Evolutionary conservation across 148 eudicot genomes (phyloP).

Genomic region (Dianthus caryophyllus): DNA sequence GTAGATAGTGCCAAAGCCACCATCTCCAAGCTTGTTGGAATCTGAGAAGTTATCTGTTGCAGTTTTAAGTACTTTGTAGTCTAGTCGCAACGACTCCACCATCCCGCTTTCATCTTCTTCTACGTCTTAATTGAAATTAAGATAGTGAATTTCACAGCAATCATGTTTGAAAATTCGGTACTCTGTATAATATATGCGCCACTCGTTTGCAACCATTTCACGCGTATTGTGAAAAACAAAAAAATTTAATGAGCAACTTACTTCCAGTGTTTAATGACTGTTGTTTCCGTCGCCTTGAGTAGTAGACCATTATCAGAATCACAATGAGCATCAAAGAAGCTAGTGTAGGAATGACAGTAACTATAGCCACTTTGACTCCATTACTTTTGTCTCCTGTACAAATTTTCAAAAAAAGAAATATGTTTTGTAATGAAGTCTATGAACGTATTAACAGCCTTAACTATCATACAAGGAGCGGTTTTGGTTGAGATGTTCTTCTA

Average conservation of each 20-base stretch:
- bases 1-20: conserved; percentile 29
- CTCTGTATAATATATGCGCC: too few species aligned
- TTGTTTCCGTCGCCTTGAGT: conserved; percentile 11
- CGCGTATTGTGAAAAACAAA: too few species aligned
- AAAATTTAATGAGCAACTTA: conserved; percentile 8
- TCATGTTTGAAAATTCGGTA: too few species aligned
- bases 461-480: too few species aligned
- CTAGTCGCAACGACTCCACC: conserved; percentile 23
- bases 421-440: too few species aligned
- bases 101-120: conserved; percentile 16
- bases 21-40: conserved; percentile 25
- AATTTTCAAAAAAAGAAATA: too few species aligned
- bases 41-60: conserved; percentile 33
- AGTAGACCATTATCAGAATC: conserved; percentile 8
- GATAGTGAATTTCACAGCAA: too few species aligned
- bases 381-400: conserved; percentile 10
- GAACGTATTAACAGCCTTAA: too few species aligned
- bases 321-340: conserved; percentile 1
- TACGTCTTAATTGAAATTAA: not conserved
- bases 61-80: conserved; percentile 19
- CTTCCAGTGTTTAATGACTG: not conserved
- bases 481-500: too few species aligned
- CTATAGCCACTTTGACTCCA: not conserved
- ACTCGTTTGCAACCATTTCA: too few species aligned
- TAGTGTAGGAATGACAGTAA: conserved; percentile 6